Evolutionary conservation across 2,329 filamentous ascomycete genomes (phyloP).

Genomic region (Biscogniauxia sp.): DNA sequence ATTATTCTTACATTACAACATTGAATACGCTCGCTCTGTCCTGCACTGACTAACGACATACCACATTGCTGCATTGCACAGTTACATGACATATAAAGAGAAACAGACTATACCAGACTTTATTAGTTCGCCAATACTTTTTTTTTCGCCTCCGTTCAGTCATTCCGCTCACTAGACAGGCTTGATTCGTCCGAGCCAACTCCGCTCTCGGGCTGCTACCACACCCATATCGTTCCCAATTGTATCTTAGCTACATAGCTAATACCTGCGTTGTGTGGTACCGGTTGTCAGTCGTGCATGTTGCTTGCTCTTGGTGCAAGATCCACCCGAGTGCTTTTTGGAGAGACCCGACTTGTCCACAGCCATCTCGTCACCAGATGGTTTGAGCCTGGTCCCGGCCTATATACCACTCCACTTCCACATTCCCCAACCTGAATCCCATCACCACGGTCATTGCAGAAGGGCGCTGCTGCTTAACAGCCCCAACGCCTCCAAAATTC

Average conservation of each 20-base stretch:
- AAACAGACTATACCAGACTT: too few species aligned
- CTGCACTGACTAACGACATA: too few species aligned
- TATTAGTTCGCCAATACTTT: not conserved
- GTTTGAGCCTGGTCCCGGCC: slow-evolving; percentile 24
- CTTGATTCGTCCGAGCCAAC: not conserved
- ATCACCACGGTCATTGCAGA: slow-evolving; percentile 43
- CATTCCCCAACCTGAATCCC: slow-evolving; percentile 28
- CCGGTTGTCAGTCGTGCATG: not conserved
- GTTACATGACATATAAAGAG: too few species aligned
- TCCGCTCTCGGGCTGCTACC: not conserved
- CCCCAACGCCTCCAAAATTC: slow-evolving; percentile 82
- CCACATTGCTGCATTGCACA: too few species aligned
- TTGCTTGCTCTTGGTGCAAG: not conserved
- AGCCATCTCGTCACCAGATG: slow-evolving; percentile 5
- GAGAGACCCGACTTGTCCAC: slow-evolving; percentile 1
- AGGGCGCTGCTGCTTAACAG: slow-evolving; percentile 75
- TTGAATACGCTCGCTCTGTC: too few species aligned
- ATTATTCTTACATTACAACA: too few species aligned
- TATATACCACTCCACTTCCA: slow-evolving; percentile 33
- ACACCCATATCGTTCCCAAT: not conserved
- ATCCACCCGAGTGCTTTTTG: not conserved
- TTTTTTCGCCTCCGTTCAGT: not conserved
- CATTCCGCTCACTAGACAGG: not conserved
- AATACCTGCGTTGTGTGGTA: not conserved
- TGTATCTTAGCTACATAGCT: not conserved